phyloP scores from a whole-genome alignment of 768 basidiomycete species.

The Fomitopsis serialis region DNA sequence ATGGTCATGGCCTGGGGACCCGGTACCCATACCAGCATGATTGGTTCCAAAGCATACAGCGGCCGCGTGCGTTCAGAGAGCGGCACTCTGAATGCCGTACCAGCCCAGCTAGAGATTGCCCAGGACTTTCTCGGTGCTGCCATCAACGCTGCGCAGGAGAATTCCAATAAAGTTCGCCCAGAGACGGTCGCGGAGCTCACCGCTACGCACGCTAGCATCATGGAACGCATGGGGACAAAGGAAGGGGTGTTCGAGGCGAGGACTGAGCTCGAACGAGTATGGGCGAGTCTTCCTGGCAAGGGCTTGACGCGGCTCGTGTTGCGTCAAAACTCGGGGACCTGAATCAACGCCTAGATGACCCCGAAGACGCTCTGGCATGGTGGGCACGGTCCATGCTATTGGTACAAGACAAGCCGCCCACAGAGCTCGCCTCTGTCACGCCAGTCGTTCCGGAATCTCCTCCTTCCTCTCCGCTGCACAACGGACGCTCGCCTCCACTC shows the following conservation, averaged over 20 bases:
- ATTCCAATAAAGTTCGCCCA: constrained; percentile 38
- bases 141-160: constrained; percentile 39
- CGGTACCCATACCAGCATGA: constrained; percentile 32
- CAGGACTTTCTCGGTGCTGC: constrained; percentile 49
- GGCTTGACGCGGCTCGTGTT: constrained; percentile 45
- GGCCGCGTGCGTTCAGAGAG: constrained; percentile 27
- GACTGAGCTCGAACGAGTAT: constrained; percentile 52
- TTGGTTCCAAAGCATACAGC: constrained; percentile 32
- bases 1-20: constrained; percentile 63
- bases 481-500: constrained; percentile 50
- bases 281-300: constrained; percentile 37
- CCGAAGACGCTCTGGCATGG: constrained; percentile 55
- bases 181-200: constrained; percentile 52
- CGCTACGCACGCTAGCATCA: constrained; percentile 44
- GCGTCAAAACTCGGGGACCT: constrained; percentile 69
- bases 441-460: constrained; percentile 29
- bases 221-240: constrained; percentile 56
- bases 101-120: constrained; percentile 50
- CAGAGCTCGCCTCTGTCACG: constrained; percentile 10
- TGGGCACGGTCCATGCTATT: constrained; percentile 58
- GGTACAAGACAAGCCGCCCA: constrained; percentile 26
- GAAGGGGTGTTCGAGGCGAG: constrained; percentile 49
- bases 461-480: constrained; percentile 61
- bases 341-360: constrained; percentile 47
- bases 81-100: constrained; percentile 39